These are phyloP conservation scores for Harringtonia aguacate DNA, from an alignment of 2,329 filamentous ascomycete genomes.

Conservation along the genomic window DNA sequence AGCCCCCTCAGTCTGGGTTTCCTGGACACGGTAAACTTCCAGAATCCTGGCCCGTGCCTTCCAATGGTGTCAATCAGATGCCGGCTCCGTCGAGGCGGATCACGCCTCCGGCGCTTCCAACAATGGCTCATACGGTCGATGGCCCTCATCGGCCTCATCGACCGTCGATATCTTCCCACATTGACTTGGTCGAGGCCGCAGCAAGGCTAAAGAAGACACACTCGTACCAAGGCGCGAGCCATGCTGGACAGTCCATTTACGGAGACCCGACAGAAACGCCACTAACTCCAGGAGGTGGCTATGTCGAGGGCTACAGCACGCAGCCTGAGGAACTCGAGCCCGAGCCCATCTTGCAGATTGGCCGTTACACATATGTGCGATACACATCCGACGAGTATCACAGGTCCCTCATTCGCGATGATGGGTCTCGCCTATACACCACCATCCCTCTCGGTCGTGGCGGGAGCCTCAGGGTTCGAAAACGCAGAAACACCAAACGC, in stretches of 20 bases:
- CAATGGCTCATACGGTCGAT: too few relatives aligned
- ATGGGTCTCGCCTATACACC: slow-evolving; percentile 5
- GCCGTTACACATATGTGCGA: slow-evolving; percentile 15
- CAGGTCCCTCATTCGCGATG: slow-evolving; percentile 9
- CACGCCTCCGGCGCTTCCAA: too few relatives aligned
- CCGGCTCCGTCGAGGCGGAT: too few relatives aligned
- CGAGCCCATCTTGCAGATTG: slow-evolving; percentile 14
- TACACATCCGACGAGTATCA: slow-evolving; percentile 12
- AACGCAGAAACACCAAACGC: background rate
- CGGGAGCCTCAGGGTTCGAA: background rate
- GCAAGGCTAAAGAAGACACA: slow-evolving; percentile 7
- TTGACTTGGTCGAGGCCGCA: slow-evolving; percentile 15
- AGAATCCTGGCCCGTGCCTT: too few relatives aligned
- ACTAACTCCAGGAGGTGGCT: background rate
- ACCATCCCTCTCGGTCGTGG: slow-evolving; percentile 1
- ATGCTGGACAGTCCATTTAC: background rate
- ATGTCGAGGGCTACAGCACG: background rate
- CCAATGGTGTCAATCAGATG: too few relatives aligned
- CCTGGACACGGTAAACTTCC: too few relatives aligned
- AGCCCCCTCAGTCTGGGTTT: too few relatives aligned
- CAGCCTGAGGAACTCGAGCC: slow-evolving; percentile 6
- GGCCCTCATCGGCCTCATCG: too few relatives aligned
- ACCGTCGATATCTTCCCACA: slow-evolving; percentile 7
- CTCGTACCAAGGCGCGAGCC: slow-evolving; percentile 3
- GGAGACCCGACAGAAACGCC: background rate